Percentiles rank a stretch among this genome's conserved stretches.
These are phyloP conservation scores for Nepenthes alata DNA, from an alignment of 179 eudicot species.

Conservation along the genomic window DNA sequence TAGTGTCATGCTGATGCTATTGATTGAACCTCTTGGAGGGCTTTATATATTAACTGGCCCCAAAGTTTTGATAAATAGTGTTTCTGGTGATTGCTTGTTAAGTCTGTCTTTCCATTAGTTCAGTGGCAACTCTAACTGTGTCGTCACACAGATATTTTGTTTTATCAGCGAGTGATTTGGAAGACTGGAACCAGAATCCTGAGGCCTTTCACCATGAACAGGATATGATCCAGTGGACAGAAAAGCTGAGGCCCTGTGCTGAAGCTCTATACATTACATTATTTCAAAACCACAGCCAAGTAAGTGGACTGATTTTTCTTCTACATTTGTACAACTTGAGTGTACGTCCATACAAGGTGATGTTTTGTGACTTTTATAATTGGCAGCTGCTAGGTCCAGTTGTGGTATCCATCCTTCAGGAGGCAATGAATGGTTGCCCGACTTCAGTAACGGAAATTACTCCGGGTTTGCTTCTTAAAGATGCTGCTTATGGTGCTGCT, in stretches of 20 bases:
- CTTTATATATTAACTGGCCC: no score
- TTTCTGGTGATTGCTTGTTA: background rate
- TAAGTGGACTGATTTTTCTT: conserved; percentile 21
- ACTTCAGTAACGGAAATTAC: conserved; percentile 71
- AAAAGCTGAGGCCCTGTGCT: conserved; percentile 96
- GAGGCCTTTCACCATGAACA: conserved; percentile 95
- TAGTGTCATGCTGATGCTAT: no score
- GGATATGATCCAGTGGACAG: conserved; percentile 93
- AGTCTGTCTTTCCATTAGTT: background rate
- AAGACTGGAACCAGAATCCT: conserved; percentile 83
- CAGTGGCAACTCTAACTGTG: conserved; percentile 10
- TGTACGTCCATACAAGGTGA: no score
- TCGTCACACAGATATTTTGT: conserved; percentile 73
- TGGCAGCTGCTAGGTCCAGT: conserved; percentile 90
- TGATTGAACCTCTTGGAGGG: no score
- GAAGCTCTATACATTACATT: conserved; percentile 91
- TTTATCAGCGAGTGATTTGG: conserved; percentile 78
- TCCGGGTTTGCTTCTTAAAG: conserved; percentile 82
- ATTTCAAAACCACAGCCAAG: conserved; percentile 92
- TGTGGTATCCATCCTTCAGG: conserved; percentile 92
- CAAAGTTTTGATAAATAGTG: no score
- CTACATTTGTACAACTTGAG: background rate
- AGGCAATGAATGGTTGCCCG: conserved; percentile 90
- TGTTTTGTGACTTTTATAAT: conserved; percentile 5
- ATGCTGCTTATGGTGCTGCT: conserved; percentile 98